These are phyloP conservation scores for Hemerocallis citrina DNA, from an alignment of 106 monocot genomes.

Conservation along the genomic window DNA sequence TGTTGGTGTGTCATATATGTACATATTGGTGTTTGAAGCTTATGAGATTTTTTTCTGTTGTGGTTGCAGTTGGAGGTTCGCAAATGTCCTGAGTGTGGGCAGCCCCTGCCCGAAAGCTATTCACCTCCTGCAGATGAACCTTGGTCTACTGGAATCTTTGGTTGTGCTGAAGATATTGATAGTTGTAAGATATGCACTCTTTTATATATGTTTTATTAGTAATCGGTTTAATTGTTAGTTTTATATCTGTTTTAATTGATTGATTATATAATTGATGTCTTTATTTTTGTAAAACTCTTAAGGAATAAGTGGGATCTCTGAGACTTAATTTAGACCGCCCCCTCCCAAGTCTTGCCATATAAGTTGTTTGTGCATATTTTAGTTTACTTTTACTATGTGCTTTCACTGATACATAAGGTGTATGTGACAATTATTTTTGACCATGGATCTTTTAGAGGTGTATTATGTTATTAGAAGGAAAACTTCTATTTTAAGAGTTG, in stretches of 20 bases:
- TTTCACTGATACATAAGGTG: background rate
- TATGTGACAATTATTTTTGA: too few relatives aligned
- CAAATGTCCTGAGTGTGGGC: constrained; percentile 77
- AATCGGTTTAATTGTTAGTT: background rate
- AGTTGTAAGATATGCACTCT: constrained; percentile 47
- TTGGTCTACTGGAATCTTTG: constrained; percentile 82
- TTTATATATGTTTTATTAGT: background rate
- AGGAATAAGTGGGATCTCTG: background rate
- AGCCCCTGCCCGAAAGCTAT: constrained; percentile 79
- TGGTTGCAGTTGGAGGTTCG: constrained; percentile 59
- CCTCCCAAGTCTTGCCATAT: too few relatives aligned
- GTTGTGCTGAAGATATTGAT: constrained; percentile 66
- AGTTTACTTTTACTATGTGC: background rate
- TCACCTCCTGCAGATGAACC: constrained; percentile 73
- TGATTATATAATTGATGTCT: background rate
- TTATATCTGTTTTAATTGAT: background rate
- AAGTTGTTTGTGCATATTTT: background rate
- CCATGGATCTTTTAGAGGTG: too few relatives aligned
- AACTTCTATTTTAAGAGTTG: too few relatives aligned
- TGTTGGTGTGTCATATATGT: too few relatives aligned
- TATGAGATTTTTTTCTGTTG: background rate
- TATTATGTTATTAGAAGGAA: too few relatives aligned
- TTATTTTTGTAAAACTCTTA: background rate
- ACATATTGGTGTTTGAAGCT: background rate
- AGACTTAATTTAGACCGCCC: too few relatives aligned